Conservation (phyloP, 1,284 basidiomycete species). For the Fomitopsis schrenkii region DNA sequence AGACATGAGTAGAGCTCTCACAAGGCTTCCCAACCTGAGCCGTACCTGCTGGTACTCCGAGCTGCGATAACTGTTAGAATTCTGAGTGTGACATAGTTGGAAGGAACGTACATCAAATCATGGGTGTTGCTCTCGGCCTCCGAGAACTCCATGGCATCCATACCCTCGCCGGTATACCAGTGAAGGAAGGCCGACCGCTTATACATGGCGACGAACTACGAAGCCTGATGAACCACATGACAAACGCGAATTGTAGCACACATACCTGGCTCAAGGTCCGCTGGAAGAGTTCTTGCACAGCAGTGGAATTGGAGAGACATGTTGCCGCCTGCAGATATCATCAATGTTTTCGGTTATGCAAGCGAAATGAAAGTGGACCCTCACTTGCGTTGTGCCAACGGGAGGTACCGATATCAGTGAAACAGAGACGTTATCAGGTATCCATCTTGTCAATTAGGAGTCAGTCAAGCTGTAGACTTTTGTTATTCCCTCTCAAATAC, state of each 20-base stretch:
- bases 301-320: conserved; percentile 81
- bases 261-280: conserved; percentile 65
- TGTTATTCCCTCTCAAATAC: neutral
- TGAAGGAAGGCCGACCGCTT: conserved; percentile 85
- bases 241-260: neutral
- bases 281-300: conserved; percentile 89
- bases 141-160: conserved; percentile 91
- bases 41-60: conserved; percentile 70
- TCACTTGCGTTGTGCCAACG: conserved; percentile 68
- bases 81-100: neutral
- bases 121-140: conserved; percentile 83
- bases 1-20: conserved; percentile 6
- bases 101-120: conserved; percentile 69
- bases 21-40: neutral
- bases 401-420: conserved; percentile 83
- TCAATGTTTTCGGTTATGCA: neutral
- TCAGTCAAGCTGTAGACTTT: neutral
- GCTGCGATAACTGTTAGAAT: conserved; percentile 37
- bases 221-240: neutral
- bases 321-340: conserved; percentile 53
- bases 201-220: conserved; percentile 77
- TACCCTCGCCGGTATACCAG: conserved; percentile 90
- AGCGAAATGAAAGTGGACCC: neutral
- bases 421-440: conserved; percentile 80
- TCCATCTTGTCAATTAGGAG: conserved; percentile 54